Evolutionary conservation across 2,329 filamentous ascomycete species (phyloP).

Genomic region (Talaromyces sp.): DNA sequence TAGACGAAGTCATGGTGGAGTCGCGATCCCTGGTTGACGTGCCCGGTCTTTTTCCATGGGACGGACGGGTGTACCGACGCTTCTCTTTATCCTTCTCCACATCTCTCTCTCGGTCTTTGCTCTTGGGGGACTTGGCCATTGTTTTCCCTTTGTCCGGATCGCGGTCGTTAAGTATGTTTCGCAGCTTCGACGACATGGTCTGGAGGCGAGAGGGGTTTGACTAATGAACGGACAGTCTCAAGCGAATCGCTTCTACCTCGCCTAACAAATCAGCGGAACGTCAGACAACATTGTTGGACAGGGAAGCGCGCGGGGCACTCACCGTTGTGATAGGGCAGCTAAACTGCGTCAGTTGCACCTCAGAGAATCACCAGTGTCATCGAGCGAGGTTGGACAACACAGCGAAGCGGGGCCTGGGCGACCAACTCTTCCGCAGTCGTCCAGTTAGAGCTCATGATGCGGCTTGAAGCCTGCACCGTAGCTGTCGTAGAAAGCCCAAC

Average conservation of each 20-base stretch:
- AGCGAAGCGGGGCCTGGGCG: constrained; percentile 6
- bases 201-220: not conserved
- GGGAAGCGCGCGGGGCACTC: constrained; percentile 10
- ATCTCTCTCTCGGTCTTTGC: constrained; percentile 23
- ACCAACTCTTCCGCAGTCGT: constrained; percentile 9
- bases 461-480: constrained; percentile 3
- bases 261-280: constrained; percentile 5
- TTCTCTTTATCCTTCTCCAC: constrained; percentile 19
- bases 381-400: constrained; percentile 4
- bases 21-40: constrained; percentile 20
- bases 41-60: constrained; percentile 20
- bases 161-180: constrained; percentile 16
- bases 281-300: not conserved
- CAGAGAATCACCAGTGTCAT: not conserved
- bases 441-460: constrained; percentile 14
- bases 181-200: constrained; percentile 17
- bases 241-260: constrained; percentile 8
- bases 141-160: constrained; percentile 14
- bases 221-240: constrained; percentile 2
- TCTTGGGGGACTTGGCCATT: constrained; percentile 21
- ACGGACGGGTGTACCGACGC: constrained; percentile 16
- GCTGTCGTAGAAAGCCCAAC: not conserved
- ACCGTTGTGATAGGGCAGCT: constrained; percentile 12
- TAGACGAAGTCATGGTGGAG: constrained; percentile 19
- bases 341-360: not conserved